Percentiles rank a stretch among this genome's conserved stretches.
Conservation (phyloP, 371 early-diverging fungal genomes). For the Haplosporangium sp. region DNA sequence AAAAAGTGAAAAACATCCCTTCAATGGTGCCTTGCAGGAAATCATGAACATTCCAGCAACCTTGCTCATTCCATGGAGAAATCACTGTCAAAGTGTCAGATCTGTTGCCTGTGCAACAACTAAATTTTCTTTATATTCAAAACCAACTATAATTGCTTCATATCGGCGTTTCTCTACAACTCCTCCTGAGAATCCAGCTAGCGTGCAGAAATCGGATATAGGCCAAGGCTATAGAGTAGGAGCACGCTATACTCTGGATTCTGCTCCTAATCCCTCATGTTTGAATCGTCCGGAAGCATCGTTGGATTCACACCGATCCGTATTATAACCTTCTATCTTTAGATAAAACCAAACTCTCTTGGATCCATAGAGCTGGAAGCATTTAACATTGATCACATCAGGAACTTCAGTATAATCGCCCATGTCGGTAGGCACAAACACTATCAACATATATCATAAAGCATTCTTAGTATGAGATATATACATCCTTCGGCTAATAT, state of each 20-base stretch:
- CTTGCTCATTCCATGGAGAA: slow-evolving; percentile 3
- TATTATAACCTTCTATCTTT: background rate
- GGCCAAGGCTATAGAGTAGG: slow-evolving; percentile 42
- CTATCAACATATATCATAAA: no score
- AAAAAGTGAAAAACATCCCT: background rate
- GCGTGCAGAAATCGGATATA: slow-evolving; percentile 2
- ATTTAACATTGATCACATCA: slow-evolving; percentile 84
- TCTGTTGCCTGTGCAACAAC: background rate
- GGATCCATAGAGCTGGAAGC: slow-evolving; percentile 61
- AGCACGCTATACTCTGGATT: background rate
- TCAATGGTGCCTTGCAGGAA: slow-evolving; percentile 2
- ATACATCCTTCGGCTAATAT: background rate
- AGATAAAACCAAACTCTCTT: slow-evolving; percentile 29
- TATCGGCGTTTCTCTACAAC: slow-evolving; percentile 6
- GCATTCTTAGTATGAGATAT: background rate
- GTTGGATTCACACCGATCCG: background rate
- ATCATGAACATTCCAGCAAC: slow-evolving; percentile 14
- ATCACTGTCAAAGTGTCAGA: background rate
- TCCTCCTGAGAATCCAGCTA: background rate
- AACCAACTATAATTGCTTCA: background rate
- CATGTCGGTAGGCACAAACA: slow-evolving; percentile 84
- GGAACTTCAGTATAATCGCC: slow-evolving; percentile 98
- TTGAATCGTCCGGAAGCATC: background rate
- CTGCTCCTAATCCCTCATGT: background rate
- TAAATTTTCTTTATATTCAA: background rate